Evolutionary conservation across 805 yeast genomes (phyloP).

Genomic region (Debaryomyces prosopidis): DNA sequence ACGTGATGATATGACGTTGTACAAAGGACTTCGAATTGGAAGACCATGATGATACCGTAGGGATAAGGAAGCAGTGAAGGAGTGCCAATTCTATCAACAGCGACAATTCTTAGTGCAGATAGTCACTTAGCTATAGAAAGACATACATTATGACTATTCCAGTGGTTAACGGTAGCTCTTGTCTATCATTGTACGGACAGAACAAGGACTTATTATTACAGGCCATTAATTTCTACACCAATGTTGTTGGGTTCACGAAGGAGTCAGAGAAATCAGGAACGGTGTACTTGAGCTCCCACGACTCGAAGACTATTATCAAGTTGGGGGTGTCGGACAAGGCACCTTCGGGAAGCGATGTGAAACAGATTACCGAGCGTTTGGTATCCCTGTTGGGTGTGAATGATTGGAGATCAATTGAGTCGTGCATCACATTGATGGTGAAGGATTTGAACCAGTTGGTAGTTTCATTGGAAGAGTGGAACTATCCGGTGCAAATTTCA

Average conservation of each 20-base stretch:
- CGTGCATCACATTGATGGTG: conserved; percentile 49
- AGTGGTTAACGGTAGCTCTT: conserved; percentile 58
- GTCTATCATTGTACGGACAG: conserved; percentile 54
- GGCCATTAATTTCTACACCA: conserved; percentile 59
- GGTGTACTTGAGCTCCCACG: conserved; percentile 22
- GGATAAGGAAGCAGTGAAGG: background rate
- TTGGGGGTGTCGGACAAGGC: conserved; percentile 18
- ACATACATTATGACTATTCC: conserved; percentile 25
- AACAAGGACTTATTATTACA: conserved; percentile 41
- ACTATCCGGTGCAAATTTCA: conserved; percentile 50
- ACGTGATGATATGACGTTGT: background rate
- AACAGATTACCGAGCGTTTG: conserved; percentile 11
- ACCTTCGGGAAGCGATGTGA: conserved; percentile 18
- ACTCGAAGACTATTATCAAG: conserved; percentile 20
- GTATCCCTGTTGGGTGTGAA: conserved; percentile 16
- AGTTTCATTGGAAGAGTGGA: conserved; percentile 25
- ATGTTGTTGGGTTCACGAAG: conserved; percentile 35
- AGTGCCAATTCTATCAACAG: no score
- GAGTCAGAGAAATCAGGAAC: conserved; percentile 18
- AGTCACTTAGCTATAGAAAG: background rate
- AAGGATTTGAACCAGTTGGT: conserved; percentile 40
- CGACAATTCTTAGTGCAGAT: no score
- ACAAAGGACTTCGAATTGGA: background rate
- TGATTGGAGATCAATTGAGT: conserved; percentile 53
- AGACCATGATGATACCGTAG: background rate